Evolutionary conservation across 768 basidiomycete genomes (phyloP), one percentile per base, ranked within the genome.

Genomic region (Xerocomus spinulosus): DNA sequence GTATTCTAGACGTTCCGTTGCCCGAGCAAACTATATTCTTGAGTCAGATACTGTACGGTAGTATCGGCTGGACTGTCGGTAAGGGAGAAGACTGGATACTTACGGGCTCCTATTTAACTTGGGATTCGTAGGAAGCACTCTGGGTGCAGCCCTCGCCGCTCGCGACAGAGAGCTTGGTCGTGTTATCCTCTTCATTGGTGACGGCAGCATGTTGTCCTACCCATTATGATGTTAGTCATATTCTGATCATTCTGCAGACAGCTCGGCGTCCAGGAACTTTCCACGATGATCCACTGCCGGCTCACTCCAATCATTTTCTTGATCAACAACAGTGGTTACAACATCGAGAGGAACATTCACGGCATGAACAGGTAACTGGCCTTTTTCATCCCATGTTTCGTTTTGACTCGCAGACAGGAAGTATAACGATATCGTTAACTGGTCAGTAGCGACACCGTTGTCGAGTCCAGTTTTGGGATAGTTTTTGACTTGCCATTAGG

Each of bases 31-130:
- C 82, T 1, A 65, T 81, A 5, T 80, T 85, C 48, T 51, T 91
- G 32, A 80, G 76, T 51, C 91, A 93, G 67, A 81, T 95, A 42
- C 69, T 96, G 5, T 96, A 88, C 84, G 93, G 94, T 42, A 85
- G 85, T 49, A 96, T 97, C 55, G 94, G 94, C 0, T 96, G 86
- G 85, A 81, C 85, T 15, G 81, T 87, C 33, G 89, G 90, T 71
- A 64, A 70, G 73, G 56, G 9, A 0, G 2, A 6, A 1, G n/a
- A 18, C 39, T 23, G 7, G n/a, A 42, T 3, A 13, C 5, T 1
- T 3, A 2, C 24, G 18, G n/a, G 8, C 5, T 9, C 8, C 21
- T 12, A 9, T 18, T 3, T 43, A 33, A 44, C 18, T 50, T 42
- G 29, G 34, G 9, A 7, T 46, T n/a, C 2, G 18, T 38, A 79